phyloP scores from a whole-genome alignment of 768 basidiomycete species.

The Paxillus rubicundulus region DNA sequence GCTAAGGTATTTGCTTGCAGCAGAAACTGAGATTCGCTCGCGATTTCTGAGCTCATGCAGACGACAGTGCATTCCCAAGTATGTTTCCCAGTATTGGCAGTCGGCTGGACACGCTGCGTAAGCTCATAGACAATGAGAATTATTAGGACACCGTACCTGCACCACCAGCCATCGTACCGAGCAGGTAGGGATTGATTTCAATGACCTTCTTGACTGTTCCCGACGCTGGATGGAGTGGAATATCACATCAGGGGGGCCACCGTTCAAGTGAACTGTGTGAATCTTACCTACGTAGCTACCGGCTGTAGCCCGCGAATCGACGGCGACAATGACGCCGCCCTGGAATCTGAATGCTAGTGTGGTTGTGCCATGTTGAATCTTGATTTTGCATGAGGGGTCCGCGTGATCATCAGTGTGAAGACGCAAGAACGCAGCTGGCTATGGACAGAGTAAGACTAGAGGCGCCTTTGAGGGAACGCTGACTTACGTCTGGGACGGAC shows the following conservation, averaged over 20 bases:
- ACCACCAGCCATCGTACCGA: constrained; percentile 99
- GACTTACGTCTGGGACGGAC: constrained; percentile 70
- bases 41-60: constrained; percentile 94
- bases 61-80: constrained; percentile 96
- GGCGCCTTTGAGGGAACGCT: neutral
- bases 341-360: constrained; percentile 96
- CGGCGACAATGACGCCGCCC: constrained; percentile 98
- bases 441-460: constrained; percentile 13
- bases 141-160: constrained; percentile 61
- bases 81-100: constrained; percentile 98
- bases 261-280: neutral
- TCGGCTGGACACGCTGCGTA: constrained; percentile 55
- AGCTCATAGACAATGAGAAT: neutral
- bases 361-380: constrained; percentile 98
- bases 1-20: constrained; percentile 95
- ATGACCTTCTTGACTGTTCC: constrained; percentile 99
- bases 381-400: constrained; percentile 92
- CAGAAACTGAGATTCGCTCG: constrained; percentile 98
- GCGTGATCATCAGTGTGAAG: constrained; percentile 95
- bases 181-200: constrained; percentile 96
- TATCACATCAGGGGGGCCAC: neutral
- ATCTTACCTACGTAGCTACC: constrained; percentile 91
- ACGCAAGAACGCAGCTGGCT: constrained; percentile 90
- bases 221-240: constrained; percentile 54
- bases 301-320: constrained; percentile 97